Base-by-base conservation (phyloP, 768 basidiomycete species). In the Lactarius tabidus region DNA sequence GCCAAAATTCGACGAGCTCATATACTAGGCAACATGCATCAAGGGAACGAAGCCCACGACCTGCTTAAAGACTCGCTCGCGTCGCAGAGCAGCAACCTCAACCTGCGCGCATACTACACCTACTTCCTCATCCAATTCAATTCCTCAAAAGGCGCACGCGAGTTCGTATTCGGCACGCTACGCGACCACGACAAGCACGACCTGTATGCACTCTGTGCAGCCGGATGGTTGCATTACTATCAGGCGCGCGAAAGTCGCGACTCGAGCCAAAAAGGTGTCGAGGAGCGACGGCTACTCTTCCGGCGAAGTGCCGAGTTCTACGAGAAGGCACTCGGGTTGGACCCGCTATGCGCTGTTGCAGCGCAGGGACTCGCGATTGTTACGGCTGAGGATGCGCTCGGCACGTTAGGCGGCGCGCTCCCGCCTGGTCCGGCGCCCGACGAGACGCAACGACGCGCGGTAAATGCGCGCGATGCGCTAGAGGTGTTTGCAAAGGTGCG, bases 321-420 rank as follows among this genome's bases (percentile, higher is more conserved):
- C 72, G 92, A 95, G 73, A 94, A 93, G 74, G 96, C 95, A 0
- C 76, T 99, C 38, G 84, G 85, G 56, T 71, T 93, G 6, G 94
- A 98, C 72, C 87, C 92, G 0, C 78, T 83, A 31, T 97, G 94
- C 75, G 93, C 93, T 2, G 86, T 94, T 66, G 97, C 95, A 3
- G 97, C 96, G 6, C 94, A 97, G 73, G 96, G 96, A 2, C 80
- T 99, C 9, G 97, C 95, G 1, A 98, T 98, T 68, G 86, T 91
- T 5, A 87, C 93, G 2, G 96, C 95, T 0, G 97, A 99, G 73
- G 94, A 96, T 74, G 88, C 89, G 0, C 77, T 98, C 12, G 91
- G 91, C 2, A 81, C 82, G 15, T 72, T 88, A 60, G 83, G 83
- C 15, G 87, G 87, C 36, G 79, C 79, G 6, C 70, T 82, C 3